Base-by-base conservation (phyloP, 2,329 filamentous ascomycete species). In the Paecilomyces fulvus region DNA sequence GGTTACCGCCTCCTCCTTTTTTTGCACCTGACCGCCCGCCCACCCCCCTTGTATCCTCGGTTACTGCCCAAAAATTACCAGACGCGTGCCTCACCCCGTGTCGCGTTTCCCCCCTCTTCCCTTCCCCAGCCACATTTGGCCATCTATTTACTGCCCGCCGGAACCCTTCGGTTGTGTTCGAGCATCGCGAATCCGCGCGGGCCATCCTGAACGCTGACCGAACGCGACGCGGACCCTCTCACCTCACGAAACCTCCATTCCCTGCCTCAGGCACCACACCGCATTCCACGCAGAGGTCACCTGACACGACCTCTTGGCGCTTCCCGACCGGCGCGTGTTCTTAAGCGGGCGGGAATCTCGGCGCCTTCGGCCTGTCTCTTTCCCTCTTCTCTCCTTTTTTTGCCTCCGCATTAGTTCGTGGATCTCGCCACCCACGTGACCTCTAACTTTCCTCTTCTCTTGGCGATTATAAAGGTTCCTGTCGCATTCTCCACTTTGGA, bases 381-480 rank as follows among this genome's bases (percentile, higher is more conserved):
- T 43, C 37, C n/a, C 37, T 43, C 37, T 17, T 58, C 30, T 56
- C 43, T 58, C 58, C 57, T 53, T 51, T 58, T 54, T 58, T 53
- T 59, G 52, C 50, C 48, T 55, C 48, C 53, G 54, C 54, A 53
- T 66, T 61, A 68, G 61, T 67, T 65, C 66, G 25, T 28, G 46
- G 30, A 53, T 33, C 54, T 63, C 59, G 63, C 63, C 65, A 58
- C 61, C 55, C 73, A 75, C 73, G 73, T 75, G 73, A 75, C 60
- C 31, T 9, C 1, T 25, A 48, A 48, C 20, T 58, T 62, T 54
- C 65, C 64, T 43, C 62, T 65, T 63, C 63, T 72, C 72, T 75
- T 75, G 73, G 73, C 73, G 66, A 66, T 73, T 73, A 75, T 75
- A 75, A 75, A 67, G 64, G 65, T 54, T 55, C 62, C 62, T 66